These are phyloP conservation scores for Aspergillus ostianus DNA, from an alignment of 495 filamentous ascomycete genomes.

Conservation along the genomic window DNA sequence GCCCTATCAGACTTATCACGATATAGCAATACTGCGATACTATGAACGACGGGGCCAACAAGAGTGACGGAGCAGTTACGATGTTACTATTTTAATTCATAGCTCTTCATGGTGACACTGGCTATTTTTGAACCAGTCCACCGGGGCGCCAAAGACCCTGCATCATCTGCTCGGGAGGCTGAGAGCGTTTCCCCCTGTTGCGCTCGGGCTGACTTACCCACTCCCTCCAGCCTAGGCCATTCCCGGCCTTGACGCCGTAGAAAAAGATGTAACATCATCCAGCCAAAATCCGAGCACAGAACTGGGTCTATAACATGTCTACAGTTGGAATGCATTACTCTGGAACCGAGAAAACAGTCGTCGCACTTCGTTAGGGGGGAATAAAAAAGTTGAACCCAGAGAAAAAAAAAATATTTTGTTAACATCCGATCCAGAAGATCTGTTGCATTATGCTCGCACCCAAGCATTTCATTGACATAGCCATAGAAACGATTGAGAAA, in stretches of 20 bases:
- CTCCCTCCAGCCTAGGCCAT: not conserved
- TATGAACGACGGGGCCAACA: too few relatives aligned
- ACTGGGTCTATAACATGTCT: slow-evolving; percentile 1
- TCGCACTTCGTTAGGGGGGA: slow-evolving; percentile 46
- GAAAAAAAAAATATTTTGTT: slow-evolving; percentile 40
- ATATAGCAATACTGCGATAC: too few relatives aligned
- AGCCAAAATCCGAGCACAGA: not conserved
- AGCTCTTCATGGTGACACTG: not conserved
- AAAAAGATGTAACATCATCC: not conserved
- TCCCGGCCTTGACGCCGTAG: not conserved
- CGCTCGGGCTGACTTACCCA: too few relatives aligned
- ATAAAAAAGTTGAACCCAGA: slow-evolving; percentile 37
- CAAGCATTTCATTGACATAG: slow-evolving; percentile 27
- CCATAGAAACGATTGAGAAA: slow-evolving; percentile 34
- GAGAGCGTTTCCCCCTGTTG: not conserved
- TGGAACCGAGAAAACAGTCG: slow-evolving; percentile 31
- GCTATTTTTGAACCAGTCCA: not conserved
- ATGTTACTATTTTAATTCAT: not conserved
- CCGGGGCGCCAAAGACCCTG: not conserved
- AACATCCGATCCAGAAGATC: slow-evolving; percentile 42
- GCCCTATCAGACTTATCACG: too few relatives aligned
- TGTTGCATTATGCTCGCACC: slow-evolving; percentile 43
- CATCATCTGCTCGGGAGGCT: not conserved
- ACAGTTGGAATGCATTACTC: slow-evolving; percentile 5
- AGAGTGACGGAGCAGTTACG: too few relatives aligned